Percentiles rank a stretch among this genome's conserved stretches.
Conservation (phyloP, 495 filamentous ascomycete species). For the Pseudevernia furfuracea region DNA sequence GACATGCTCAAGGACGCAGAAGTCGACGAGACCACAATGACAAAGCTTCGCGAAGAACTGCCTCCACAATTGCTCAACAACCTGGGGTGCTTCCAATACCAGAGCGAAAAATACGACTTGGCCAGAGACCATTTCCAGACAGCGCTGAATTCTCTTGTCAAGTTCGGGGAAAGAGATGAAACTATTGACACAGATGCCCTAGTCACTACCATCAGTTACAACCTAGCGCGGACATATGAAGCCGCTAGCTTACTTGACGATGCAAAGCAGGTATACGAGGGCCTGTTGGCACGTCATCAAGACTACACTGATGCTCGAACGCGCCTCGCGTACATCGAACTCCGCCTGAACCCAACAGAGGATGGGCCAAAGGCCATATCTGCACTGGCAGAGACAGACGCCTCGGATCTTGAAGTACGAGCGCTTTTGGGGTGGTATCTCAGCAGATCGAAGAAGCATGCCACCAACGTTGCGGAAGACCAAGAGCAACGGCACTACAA, state of each 20-base stretch:
- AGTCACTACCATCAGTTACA: slow-evolving; percentile 89
- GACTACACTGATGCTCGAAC: slow-evolving; percentile 89
- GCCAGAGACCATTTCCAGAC: slow-evolving; percentile 85
- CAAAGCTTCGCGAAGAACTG: slow-evolving; percentile 60
- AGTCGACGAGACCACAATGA: slow-evolving; percentile 49
- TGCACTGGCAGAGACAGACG: slow-evolving; percentile 71
- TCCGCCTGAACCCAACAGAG: slow-evolving; percentile 73
- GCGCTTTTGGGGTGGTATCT: slow-evolving; percentile 93
- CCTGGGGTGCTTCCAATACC: slow-evolving; percentile 90
- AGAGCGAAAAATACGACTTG: slow-evolving; percentile 67
- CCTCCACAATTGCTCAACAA: slow-evolving; percentile 93
- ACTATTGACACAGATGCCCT: slow-evolving; percentile 75
- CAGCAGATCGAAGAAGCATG: slow-evolving; percentile 70
- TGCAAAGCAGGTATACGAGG: slow-evolving; percentile 80
- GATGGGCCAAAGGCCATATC: slow-evolving; percentile 79
- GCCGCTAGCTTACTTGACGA: slow-evolving; percentile 70
- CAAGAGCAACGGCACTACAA: slow-evolving; percentile 90
- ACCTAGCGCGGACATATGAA: slow-evolving; percentile 94
- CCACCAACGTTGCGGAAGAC: slow-evolving; percentile 76
- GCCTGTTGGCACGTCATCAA: slow-evolving; percentile 67
- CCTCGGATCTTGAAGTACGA: slow-evolving; percentile 80
- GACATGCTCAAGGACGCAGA: slow-evolving; percentile 57
- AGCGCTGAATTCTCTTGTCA: slow-evolving; percentile 76
- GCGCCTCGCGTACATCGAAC: slow-evolving; percentile 77
- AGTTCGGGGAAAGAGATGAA: slow-evolving; percentile 57